These are phyloP conservation scores for Chrysochromulina tobinii DNA, from an alignment of 78 protist species.

Conservation along the genomic window DNA sequence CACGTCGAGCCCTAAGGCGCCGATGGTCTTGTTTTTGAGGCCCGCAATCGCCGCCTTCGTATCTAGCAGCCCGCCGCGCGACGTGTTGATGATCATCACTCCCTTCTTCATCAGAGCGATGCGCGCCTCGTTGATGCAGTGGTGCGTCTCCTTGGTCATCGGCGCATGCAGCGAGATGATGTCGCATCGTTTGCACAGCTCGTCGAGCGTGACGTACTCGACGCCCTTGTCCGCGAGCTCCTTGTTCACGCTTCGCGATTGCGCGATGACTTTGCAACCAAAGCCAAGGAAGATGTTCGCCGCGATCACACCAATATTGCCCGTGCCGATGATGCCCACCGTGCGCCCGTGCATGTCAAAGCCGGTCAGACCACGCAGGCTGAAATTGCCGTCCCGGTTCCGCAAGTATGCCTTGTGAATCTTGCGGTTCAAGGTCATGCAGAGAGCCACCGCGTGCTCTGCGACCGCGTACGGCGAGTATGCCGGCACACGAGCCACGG, in stretches of 20 bases:
- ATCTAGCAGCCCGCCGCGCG: constrained; percentile 82
- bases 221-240: constrained; percentile 33
- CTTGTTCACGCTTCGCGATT: constrained; percentile 16
- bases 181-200: constrained; percentile 59
- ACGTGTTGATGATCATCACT: constrained; percentile 77
- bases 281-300: constrained; percentile 49
- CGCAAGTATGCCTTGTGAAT: constrained; percentile 61
- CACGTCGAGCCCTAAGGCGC: constrained; percentile 73
- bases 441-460: constrained; percentile 76
- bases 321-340: constrained; percentile 76
- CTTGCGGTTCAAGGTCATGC: constrained; percentile 69
- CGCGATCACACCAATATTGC: constrained; percentile 66
- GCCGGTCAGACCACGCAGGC: constrained; percentile 71
- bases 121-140: constrained; percentile 68
- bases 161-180: constrained; percentile 80
- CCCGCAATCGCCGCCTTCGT: constrained; percentile 48
- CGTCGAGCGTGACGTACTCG: constrained; percentile 62
- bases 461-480: constrained; percentile 87
- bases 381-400: constrained; percentile 69
- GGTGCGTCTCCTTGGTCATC: constrained; percentile 43
- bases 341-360: constrained; percentile 65
- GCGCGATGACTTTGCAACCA: constrained; percentile 53
- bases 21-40: neutral
- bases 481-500: constrained; percentile 78
- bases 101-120: constrained; percentile 67